Conservation (phyloP, 345 rosid species). For the Eucalyptus sp. region DNA sequence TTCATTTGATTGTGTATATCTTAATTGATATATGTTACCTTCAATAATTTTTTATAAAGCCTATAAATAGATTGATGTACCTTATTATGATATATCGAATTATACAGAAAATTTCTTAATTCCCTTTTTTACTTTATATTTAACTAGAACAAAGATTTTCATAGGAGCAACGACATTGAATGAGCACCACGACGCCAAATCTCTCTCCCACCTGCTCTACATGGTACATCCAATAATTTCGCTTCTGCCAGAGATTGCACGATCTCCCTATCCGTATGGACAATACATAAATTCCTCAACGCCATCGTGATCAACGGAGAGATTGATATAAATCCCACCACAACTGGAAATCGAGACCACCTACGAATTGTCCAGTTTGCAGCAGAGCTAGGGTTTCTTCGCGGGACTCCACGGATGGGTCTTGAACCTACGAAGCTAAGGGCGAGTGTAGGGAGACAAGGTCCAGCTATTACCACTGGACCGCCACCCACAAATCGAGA, state of each 20-base stretch:
- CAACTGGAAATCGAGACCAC: neutral
- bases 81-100: too few relatives aligned
- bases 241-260: neutral
- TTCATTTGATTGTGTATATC: too few relatives aligned
- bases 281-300: neutral
- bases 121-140: too few relatives aligned
- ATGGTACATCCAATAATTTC: neutral
- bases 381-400: neutral
- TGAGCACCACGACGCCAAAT: neutral
- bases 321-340: neutral
- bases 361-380: neutral
- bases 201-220: neutral
- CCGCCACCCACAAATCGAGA: neutral
- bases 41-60: too few relatives aligned
- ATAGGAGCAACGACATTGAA: neutral
- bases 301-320: neutral
- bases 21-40: too few relatives aligned
- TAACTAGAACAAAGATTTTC: neutral
- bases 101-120: too few relatives aligned
- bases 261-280: neutral
- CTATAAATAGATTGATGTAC: too few relatives aligned
- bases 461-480: neutral
- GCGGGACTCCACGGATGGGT: neutral
- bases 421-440: neutral
- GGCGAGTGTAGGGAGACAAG: neutral